Evolutionary conservation across 108 stramenopile genomes (phyloP).

Genomic region (Conticribra weissflogii): DNA sequence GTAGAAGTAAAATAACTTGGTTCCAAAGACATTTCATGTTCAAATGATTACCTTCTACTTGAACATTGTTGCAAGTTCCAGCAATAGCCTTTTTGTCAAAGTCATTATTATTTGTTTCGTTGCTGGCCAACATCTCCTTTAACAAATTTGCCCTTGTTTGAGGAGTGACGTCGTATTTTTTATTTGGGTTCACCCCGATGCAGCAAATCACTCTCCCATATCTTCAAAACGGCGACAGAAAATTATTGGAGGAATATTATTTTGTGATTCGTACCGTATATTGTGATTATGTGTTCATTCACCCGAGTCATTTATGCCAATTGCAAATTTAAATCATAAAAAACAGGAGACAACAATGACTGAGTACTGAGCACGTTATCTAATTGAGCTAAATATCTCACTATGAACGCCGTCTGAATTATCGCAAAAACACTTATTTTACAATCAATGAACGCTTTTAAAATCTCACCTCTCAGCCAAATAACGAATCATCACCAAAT

Average conservation of each 20-base stretch:
- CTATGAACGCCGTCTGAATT: no score
- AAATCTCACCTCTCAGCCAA: constrained; percentile 54
- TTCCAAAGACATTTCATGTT: background rate
- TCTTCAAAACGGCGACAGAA: no score
- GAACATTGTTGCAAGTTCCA: constrained; percentile 51
- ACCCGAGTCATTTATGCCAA: no score
- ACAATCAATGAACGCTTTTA: background rate
- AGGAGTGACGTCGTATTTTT: constrained; percentile 76
- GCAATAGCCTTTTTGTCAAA: background rate
- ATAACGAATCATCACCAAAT: constrained; percentile 81
- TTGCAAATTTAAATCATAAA: no score
- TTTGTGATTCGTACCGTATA: background rate
- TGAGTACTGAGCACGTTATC: no score
- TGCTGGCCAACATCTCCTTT: constrained; percentile 36
- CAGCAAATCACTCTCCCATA: constrained; percentile 76
- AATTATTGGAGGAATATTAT: background rate
- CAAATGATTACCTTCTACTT: constrained; percentile 69
- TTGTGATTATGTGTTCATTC: no score
- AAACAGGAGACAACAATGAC: no score
- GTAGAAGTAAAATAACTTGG: background rate
- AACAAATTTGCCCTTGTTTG: constrained; percentile 67
- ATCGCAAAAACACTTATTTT: no score
- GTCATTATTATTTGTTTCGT: constrained; percentile 13
- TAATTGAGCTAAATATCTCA: no score
- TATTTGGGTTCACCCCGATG: constrained; percentile 81